A percentile compares a stretch with the other conserved stretches of the same genome.
Evolutionary conservation across 2,329 filamentous ascomycete genomes (phyloP).

Genomic region (Colletotrichum sp.): DNA sequence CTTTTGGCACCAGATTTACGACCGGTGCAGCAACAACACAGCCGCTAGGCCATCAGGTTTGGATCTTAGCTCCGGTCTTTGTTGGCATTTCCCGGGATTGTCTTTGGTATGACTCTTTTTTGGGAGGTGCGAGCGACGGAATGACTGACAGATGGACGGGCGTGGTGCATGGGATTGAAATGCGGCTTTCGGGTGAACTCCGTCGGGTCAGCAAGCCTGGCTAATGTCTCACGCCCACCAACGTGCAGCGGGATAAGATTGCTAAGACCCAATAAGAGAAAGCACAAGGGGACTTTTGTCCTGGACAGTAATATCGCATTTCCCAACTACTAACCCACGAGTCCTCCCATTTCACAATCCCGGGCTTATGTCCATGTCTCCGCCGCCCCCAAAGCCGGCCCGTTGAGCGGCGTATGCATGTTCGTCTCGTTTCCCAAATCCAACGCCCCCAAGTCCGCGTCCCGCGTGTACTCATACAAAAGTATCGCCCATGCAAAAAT

Average conservation of each 20-base stretch:
- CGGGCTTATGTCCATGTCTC: neutral
- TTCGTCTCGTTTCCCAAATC: neutral
- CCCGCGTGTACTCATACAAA: neutral
- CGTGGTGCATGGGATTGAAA: neutral
- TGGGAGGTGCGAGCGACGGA: neutral
- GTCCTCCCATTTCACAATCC: neutral
- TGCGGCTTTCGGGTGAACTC: neutral
- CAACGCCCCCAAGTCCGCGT: neutral
- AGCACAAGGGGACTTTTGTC: neutral
- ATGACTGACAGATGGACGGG: neutral
- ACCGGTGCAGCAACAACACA: neutral
- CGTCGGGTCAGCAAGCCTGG: neutral
- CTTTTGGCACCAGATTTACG: neutral
- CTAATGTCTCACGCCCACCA: neutral
- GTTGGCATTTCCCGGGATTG: neutral
- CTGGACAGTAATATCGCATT: neutral
- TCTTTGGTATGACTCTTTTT: neutral
- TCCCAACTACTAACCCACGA: neutral
- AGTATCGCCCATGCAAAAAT: neutral
- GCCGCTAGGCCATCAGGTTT: neutral
- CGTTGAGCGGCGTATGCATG: neutral
- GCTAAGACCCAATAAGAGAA: neutral
- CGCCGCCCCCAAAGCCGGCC: neutral
- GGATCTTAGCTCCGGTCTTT: neutral
- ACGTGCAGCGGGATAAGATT: neutral